Evolutionary conservation across 129 eudicot species (phyloP), one percentile per base, ranked within the genome.

Genomic region (Flaveria sonorensis): DNA sequence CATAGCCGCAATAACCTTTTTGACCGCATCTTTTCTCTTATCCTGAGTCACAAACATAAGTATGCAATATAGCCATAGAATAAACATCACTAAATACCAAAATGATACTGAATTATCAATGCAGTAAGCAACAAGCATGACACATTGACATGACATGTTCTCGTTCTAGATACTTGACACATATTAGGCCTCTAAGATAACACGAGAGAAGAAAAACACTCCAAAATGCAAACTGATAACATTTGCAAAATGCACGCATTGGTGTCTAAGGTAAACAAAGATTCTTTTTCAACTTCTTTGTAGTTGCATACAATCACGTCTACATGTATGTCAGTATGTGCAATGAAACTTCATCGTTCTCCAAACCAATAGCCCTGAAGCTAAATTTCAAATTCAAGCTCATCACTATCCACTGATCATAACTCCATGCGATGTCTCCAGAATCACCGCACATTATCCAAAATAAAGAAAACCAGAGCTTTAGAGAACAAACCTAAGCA

Each of bases 1-100:
- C 99, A 95, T 95, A 6, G 99, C 99, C 16, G 99, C 99, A 88
- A 95, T 95, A 71, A 95, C 99, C 83, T 95, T 95, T 75, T 95
- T 95, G 48, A 95, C 99, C 23, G 99, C 99, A 92, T 95, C 99
- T 83, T 95, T 95, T 79, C 99, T 83, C 95, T 95, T 95, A 81
- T 95, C 99, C 99, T 95, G 89, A 82, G 72, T 53, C 53, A 8
- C 65, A 70, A 16, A 79, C 7, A 60, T 7, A 28, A 62, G 62
- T 19, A 55, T 8, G 24, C 62, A 13, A 28, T 5, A 15, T 12
- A 63, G 20, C 16, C 43, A 63, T 15, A 20, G 7, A 3, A 43
- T n/a, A 65, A 16, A 32, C 6, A 52, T 48, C 53, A 48, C n/a
- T 2, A 48, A 48, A 48, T 48, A 2, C 13, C 1, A 14, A 48